Evolutionary conservation across 2,329 filamentous ascomycete species (phyloP), one percentile per base, ranked within the genome.

Genomic region (Exophiala alcalophila): DNA sequence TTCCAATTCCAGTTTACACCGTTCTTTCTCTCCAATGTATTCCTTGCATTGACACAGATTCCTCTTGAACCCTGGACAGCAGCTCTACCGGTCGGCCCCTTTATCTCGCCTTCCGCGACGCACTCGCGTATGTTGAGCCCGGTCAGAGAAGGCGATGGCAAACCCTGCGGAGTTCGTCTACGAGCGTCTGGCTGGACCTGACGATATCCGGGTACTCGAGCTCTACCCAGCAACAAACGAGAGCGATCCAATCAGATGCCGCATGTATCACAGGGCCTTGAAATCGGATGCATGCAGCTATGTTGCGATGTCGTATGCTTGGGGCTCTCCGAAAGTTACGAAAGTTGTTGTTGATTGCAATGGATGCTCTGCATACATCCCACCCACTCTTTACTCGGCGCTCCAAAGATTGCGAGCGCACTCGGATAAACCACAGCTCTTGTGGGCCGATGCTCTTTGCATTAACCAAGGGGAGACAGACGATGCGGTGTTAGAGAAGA

Each of bases 401-500:
- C 26, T 49, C 1, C 2, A 5, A 8, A 33, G 47, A 16, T 15
- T 49, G 4, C 31, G 38, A n/a, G 12, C 6, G 9, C 8, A 4
- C 6, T 29, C 12, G 8, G 11, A 6, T 8, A 16, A 9, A 4
- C 20, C 20, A 14, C 25, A 15, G 20, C 25, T 34, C 24, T 10
- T 50, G 4, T 50, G 44, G 43, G 43, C 44, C 2, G 43, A 47
- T 20, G 47, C 47, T 24, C 20, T 50, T n/a, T 50, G 38, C 35
- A 50, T 50, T 25, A 31, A 50, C 20, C 43, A 50, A 26, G 43
- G 4, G 4, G 25, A 24, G 5, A 32, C 15, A 4, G 25, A 27
- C 5, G 14, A 36, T n/a, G 39, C n/a, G 14, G 7, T 10, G 1
- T 16, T 18, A 1, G 33, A 47, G 21, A 42, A 40, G 15, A 26